A percentile compares a stretch with the other conserved stretches of the same genome.
Evolutionary conservation across 2,329 filamentous ascomycete genomes (phyloP).

Genomic region (Aspergillus sergii): DNA sequence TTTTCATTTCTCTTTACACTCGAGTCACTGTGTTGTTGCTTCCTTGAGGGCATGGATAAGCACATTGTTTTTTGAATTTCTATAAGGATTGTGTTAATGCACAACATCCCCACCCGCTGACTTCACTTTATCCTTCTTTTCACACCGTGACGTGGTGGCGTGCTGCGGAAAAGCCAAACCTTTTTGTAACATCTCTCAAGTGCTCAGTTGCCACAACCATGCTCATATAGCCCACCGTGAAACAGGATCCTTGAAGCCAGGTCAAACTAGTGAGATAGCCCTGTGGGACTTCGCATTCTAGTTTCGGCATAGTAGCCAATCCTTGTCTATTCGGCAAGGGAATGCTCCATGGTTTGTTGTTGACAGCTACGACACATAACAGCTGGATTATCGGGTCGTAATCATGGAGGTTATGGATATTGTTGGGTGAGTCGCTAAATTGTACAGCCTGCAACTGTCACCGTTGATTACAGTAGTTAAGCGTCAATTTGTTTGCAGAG

Average conservation of each 20-base stretch:
- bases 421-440: slow-evolving; percentile 40
- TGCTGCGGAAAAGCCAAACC: slow-evolving; percentile 2
- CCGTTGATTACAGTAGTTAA: slow-evolving; percentile 16
- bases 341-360: slow-evolving; percentile 19
- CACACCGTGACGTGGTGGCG: background rate
- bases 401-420: slow-evolving; percentile 46
- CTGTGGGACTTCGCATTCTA: background rate
- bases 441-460: slow-evolving; percentile 5
- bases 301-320: background rate
- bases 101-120: background rate
- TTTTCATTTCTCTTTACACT: background rate
- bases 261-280: background rate
- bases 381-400: slow-evolving; percentile 15
- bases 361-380: slow-evolving; percentile 10
- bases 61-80: background rate
- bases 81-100: background rate
- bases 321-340: slow-evolving; percentile 13
- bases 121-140: background rate
- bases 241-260: background rate
- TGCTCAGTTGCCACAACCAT: slow-evolving; percentile 14
- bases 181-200: slow-evolving; percentile 7
- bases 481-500: slow-evolving; percentile 28
- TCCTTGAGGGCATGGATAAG: background rate
- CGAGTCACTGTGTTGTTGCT: background rate
- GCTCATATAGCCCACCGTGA: slow-evolving; percentile 14